These are phyloP conservation scores for Penicillium sp. DNA, from an alignment of 2,329 filamentous ascomycete genomes.

Conservation along the genomic window DNA sequence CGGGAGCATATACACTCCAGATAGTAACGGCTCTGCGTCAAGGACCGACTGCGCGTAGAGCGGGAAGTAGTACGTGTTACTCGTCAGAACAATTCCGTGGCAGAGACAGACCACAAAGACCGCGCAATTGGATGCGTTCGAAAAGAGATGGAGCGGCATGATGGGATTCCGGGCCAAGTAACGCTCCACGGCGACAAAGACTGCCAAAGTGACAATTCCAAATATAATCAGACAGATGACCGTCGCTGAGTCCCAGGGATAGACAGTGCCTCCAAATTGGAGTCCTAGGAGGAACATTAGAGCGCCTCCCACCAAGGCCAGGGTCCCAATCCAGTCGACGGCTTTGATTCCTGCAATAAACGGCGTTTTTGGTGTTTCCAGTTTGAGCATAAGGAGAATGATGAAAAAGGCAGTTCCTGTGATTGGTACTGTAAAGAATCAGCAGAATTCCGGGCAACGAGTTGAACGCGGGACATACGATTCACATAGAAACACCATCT, in stretches of 20 bases:
- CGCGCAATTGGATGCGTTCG: not conserved
- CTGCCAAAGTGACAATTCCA: constrained; percentile 34
- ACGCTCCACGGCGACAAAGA: constrained; percentile 33
- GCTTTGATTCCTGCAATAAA: constrained; percentile 51
- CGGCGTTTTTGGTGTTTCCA: constrained; percentile 52
- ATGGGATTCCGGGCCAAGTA: constrained; percentile 26
- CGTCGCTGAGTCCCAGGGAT: constrained; percentile 53
- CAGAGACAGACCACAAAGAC: constrained; percentile 63
- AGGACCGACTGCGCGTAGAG: constrained; percentile 79
- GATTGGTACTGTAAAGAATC: constrained; percentile 32
- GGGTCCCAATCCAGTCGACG: constrained; percentile 49
- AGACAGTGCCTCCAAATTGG: constrained; percentile 59
- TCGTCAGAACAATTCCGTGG: constrained; percentile 74
- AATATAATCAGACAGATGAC: constrained; percentile 54
- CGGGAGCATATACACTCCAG: not conserved
- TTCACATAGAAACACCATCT: no score
- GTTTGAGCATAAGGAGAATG: constrained; percentile 55
- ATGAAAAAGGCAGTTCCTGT: constrained; percentile 45
- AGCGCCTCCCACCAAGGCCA: constrained; percentile 44
- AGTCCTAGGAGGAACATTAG: constrained; percentile 48
- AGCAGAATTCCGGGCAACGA: no score
- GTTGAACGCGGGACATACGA: no score
- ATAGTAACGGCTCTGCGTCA: not conserved
- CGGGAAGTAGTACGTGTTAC: constrained; percentile 72
- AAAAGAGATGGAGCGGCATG: constrained; percentile 49